phyloP scores from a whole-genome alignment of 139 green algal species.

The Microglena sp. region DNA sequence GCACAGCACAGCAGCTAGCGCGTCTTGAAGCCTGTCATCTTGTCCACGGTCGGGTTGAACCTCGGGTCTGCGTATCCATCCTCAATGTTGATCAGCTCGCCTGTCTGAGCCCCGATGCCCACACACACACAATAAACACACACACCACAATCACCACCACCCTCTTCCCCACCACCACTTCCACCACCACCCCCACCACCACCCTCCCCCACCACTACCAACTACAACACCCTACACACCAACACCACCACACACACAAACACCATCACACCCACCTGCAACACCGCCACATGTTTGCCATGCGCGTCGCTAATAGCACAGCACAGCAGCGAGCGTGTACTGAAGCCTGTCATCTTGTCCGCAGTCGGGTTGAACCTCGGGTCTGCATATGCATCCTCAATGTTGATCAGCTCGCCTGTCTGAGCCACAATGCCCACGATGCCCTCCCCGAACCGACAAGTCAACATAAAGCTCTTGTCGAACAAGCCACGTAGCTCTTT shows the following conservation, averaged over 20 bases:
- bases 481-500: slow-evolving; percentile 24
- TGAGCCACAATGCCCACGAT: slow-evolving; percentile 40
- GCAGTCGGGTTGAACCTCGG: slow-evolving; percentile 45
- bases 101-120: slow-evolving; percentile 32
- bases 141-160: too few species aligned
- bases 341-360: slow-evolving; percentile 42
- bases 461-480: slow-evolving; percentile 13
- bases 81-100: slow-evolving; percentile 47
- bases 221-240: too few species aligned
- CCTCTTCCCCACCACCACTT: too few species aligned
- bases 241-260: too few species aligned
- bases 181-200: too few species aligned
- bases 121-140: too few species aligned
- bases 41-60: slow-evolving; percentile 50
- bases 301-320: slow-evolving; percentile 42
- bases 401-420: slow-evolving; percentile 45
- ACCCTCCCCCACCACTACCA: too few species aligned
- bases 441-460: slow-evolving; percentile 42
- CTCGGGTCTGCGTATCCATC: slow-evolving; percentile 44
- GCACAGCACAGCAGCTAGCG: slow-evolving; percentile 35
- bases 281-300: slow-evolving; percentile 49
- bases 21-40: slow-evolving; percentile 41
- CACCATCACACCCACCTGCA: slow-evolving; percentile 37
- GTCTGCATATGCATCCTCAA: slow-evolving; percentile 46
- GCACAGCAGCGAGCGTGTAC: slow-evolving; percentile 36